Evolutionary conservation across 768 basidiomycete genomes (phyloP).

Genomic region (Gloeophyllum trabeum): DNA sequence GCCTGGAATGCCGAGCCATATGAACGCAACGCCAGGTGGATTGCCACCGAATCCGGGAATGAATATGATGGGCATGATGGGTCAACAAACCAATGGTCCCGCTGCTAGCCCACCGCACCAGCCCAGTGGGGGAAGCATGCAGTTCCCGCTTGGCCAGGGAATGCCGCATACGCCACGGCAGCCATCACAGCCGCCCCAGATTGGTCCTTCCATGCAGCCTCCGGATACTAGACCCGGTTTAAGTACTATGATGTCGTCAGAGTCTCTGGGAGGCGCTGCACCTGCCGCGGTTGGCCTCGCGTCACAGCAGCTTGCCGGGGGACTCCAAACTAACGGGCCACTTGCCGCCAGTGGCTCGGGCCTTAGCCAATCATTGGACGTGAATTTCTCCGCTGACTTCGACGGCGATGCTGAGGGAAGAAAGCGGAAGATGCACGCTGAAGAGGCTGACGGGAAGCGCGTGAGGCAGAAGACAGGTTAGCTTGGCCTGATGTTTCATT

Average conservation of each 20-base stretch:
- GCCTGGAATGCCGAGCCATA: not conserved
- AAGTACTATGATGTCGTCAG: not conserved
- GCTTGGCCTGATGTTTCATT: too few species aligned
- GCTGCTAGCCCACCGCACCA: not conserved
- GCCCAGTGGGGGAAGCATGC: not conserved
- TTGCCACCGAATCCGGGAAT: not conserved
- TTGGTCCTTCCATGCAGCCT: not conserved
- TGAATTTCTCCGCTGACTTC: constrained; percentile 13
- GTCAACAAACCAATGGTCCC: not conserved
- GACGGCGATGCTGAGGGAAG: constrained; percentile 55
- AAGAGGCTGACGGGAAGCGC: constrained; percentile 59
- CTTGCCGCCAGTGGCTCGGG: not conserved
- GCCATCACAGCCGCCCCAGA: not conserved
- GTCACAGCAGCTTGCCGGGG: too few species aligned
- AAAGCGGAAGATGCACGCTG: constrained; percentile 63
- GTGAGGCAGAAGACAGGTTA: constrained; percentile 63
- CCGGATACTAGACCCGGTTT: not conserved
- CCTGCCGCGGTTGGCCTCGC: too few species aligned
- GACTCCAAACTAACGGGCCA: too few species aligned
- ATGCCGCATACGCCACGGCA: not conserved
- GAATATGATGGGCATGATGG: not conserved
- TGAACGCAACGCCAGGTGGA: not conserved
- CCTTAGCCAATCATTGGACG: constrained; percentile 6
- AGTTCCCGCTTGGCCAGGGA: not conserved
- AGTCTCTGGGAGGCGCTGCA: not conserved